phyloP scores from a whole-genome alignment of 352 stramenopile genomes.

The Phytophthora crassamura region DNA sequence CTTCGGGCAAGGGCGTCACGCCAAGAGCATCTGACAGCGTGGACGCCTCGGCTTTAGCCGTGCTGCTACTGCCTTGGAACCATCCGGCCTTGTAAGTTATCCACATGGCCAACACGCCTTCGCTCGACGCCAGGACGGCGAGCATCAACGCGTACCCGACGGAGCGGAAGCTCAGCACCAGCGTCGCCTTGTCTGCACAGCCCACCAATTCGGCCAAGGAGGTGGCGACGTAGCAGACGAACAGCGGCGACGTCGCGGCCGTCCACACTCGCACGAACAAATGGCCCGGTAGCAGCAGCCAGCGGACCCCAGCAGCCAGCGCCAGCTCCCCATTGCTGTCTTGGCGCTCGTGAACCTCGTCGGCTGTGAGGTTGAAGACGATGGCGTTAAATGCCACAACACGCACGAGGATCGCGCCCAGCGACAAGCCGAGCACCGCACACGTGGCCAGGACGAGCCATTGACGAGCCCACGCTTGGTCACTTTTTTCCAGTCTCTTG shows the following conservation, averaged over 20 bases:
- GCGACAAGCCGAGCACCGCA: constrained; percentile 39
- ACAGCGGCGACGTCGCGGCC: constrained; percentile 45
- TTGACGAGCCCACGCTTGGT: constrained; percentile 24
- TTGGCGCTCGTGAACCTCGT: constrained; percentile 28
- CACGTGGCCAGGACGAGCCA: constrained; percentile 41
- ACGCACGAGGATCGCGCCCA: constrained; percentile 44
- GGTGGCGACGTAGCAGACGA: constrained; percentile 58
- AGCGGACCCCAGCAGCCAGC: constrained; percentile 32
- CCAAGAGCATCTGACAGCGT: constrained; percentile 30
- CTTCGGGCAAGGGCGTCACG: constrained; percentile 27
- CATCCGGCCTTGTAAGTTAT: constrained; percentile 33
- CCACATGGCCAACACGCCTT: constrained; percentile 50
- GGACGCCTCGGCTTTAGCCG: constrained; percentile 1
- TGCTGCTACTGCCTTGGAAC: constrained; percentile 25
- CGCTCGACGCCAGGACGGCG: constrained; percentile 35
- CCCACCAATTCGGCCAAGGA: constrained; percentile 51
- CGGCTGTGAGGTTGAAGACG: constrained; percentile 37
- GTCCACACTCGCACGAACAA: constrained; percentile 60
- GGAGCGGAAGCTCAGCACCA: constrained; percentile 46
- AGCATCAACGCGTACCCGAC: constrained; percentile 42
- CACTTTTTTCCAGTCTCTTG: constrained; percentile 6
- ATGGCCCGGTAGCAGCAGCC: constrained; percentile 52
- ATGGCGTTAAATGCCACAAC: constrained; percentile 24
- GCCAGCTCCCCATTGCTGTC: constrained; percentile 39
- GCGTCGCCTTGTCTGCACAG: constrained; percentile 41